These are phyloP conservation scores for Coffea canephora DNA, from an alignment of 257 asterid species.

Conservation along the genomic window DNA sequence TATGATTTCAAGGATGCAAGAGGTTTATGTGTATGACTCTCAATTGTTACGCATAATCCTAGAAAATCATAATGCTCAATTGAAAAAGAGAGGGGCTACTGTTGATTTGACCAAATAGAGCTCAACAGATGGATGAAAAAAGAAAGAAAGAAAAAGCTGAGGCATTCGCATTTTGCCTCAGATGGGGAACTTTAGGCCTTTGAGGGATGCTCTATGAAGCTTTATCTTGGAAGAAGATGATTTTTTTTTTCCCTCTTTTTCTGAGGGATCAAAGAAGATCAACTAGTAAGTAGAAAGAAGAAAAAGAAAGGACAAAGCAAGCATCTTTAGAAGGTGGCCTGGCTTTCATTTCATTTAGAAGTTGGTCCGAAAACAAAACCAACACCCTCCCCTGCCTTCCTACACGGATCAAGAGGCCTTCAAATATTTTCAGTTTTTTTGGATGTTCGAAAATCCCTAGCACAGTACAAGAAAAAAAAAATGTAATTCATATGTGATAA, in stretches of 20 bases:
- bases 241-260: background rate
- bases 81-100: background rate
- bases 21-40: too few species aligned
- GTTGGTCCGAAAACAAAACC: background rate
- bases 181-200: background rate
- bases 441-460: too few species aligned
- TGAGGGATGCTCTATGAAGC: background rate
- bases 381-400: background rate
- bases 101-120: background rate
- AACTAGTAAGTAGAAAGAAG: background rate
- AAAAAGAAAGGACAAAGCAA: background rate
- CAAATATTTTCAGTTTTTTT: too few species aligned
- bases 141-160: background rate
- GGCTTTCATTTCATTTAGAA: background rate
- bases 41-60: background rate
- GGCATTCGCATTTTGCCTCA: constrained; percentile 1
- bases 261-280: background rate
- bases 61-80: background rate
- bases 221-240: background rate
- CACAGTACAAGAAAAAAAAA: too few species aligned
- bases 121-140: background rate
- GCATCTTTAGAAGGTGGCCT: constrained; percentile 21
- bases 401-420: too few species aligned
- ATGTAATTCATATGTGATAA: too few species aligned
- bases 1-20: too few species aligned